Evolutionary conservation across 345 rosid species (phyloP).

Genomic region (Arabidopsis thaliana): DNA sequence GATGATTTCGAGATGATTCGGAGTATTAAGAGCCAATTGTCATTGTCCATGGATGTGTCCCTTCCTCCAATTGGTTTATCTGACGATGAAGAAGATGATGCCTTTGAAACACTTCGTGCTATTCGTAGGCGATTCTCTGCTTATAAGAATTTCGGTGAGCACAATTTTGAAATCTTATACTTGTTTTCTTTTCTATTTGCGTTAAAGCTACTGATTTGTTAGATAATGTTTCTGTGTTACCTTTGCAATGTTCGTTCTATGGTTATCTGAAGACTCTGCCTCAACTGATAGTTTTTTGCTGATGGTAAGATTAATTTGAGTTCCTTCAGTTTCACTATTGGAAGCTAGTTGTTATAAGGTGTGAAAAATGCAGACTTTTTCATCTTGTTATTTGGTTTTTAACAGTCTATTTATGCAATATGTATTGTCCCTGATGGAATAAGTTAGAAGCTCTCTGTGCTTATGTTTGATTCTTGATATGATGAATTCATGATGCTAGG

Average conservation of each 20-base stretch:
- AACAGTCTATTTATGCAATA: not conserved
- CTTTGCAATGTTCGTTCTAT: constrained; percentile 17
- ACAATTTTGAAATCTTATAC: not conserved
- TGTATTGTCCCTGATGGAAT: not conserved
- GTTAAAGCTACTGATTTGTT: constrained; percentile 24
- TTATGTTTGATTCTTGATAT: constrained; percentile 17
- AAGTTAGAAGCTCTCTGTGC: constrained; percentile 21
- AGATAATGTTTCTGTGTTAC: constrained; percentile 12
- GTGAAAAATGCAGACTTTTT: not conserved
- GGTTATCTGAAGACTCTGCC: constrained; percentile 26
- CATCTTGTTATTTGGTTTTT: not conserved
- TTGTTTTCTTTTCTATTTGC: not conserved
- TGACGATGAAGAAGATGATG: constrained; percentile 62
- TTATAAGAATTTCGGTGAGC: constrained; percentile 56
- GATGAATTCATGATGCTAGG: constrained; percentile 17
- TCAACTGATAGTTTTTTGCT: constrained; percentile 20
- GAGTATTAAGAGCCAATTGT: constrained; percentile 56
- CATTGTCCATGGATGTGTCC: constrained; percentile 43
- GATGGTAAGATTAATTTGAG: constrained; percentile 12
- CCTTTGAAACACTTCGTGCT: constrained; percentile 71
- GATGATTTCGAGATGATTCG: constrained; percentile 69
- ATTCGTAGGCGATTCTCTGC: constrained; percentile 75
- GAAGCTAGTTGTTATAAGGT: constrained; percentile 16
- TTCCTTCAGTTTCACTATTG: not conserved
- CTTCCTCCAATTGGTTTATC: constrained; percentile 48